phyloP scores from a whole-genome alignment of 1,139 yeast species.

The Pichia sp. region DNA sequence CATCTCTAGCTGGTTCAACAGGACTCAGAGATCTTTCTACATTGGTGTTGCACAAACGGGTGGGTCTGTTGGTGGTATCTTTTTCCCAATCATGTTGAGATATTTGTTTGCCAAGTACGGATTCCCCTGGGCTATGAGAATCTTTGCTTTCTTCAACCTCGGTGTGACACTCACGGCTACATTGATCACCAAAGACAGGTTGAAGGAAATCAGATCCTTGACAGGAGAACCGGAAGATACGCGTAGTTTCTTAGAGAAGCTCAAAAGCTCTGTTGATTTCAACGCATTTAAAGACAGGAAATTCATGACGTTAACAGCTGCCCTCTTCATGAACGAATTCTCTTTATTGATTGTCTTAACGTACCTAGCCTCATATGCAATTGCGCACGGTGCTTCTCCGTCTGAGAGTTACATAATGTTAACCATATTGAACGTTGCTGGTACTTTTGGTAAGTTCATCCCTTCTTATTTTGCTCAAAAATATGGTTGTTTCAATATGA shows the following conservation, averaged over 20 bases:
- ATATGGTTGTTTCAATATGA: conserved; percentile 52
- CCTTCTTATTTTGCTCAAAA: conserved; percentile 50
- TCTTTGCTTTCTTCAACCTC: conserved; percentile 45
- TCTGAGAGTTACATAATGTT: conserved; percentile 43
- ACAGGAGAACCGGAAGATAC: conserved; percentile 10
- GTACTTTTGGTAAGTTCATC: conserved; percentile 49
- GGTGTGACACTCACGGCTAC: conserved; percentile 32
- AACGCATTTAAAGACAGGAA: conserved; percentile 35
- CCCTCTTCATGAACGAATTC: conserved; percentile 24
- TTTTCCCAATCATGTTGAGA: conserved; percentile 51
- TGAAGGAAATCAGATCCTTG: conserved; percentile 24
- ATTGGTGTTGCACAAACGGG: conserved; percentile 56
- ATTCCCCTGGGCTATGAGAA: conserved; percentile 55
- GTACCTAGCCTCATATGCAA: conserved; percentile 47
- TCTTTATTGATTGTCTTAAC: conserved; percentile 27
- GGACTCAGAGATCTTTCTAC: conserved; percentile 43
- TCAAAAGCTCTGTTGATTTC: conserved; percentile 36
- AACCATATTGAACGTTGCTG: conserved; percentile 51
- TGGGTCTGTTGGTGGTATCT: conserved; percentile 56
- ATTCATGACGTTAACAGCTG: conserved; percentile 25
- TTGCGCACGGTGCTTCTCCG: conserved; percentile 43
- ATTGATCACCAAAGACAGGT: conserved; percentile 41
- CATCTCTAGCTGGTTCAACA: conserved; percentile 21
- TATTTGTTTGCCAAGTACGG: conserved; percentile 45
- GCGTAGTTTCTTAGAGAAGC: conserved; percentile 31